Evolutionary conservation across 2,329 filamentous ascomycete species (phyloP).

Genomic region (Blastomyces parvus): DNA sequence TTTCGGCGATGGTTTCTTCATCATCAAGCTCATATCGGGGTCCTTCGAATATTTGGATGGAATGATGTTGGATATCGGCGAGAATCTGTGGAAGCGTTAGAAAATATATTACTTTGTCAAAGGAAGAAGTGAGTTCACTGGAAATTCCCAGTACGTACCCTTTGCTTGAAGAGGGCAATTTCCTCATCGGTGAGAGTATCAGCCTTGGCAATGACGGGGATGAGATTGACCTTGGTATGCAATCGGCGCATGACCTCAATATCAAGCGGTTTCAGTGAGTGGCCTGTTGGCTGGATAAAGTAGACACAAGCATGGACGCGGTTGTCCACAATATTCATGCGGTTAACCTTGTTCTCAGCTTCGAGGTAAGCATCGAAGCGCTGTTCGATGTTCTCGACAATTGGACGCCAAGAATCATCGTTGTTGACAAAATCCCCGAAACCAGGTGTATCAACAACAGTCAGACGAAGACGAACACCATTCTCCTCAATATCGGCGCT

Average conservation of each 20-base stretch:
- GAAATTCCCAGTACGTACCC: constrained; percentile 54
- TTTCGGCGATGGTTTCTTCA: constrained; percentile 98
- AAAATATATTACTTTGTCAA: constrained; percentile 4
- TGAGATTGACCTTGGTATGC: constrained; percentile 99
- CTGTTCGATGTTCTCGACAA: constrained; percentile 99
- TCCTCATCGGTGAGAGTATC: constrained; percentile 98
- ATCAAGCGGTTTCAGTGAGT: constrained; percentile 95
- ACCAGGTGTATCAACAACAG: constrained; percentile 93
- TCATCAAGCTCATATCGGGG: constrained; percentile 98
- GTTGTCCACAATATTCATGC: constrained; percentile 99
- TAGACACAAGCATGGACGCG: constrained; percentile 98
- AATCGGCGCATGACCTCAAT: constrained; percentile 99
- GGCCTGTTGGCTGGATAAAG: constrained; percentile 98
- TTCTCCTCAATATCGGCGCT: constrained; percentile 98
- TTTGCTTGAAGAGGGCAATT: constrained; percentile 85
- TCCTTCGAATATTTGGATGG: constrained; percentile 97
- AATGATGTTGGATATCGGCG: constrained; percentile 91
- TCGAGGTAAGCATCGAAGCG: constrained; percentile 97
- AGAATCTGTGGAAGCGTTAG: constrained; percentile 60
- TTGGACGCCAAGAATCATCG: constrained; percentile 97
- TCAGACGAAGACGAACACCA: constrained; percentile 88
- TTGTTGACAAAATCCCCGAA: constrained; percentile 99
- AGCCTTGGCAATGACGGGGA: constrained; percentile 96
- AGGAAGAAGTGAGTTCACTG: background rate
- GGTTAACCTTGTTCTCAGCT: constrained; percentile 99